phyloP scores from a whole-genome alignment of 176 grass and related monocot genomes.

The Aegilops tauschii region DNA sequence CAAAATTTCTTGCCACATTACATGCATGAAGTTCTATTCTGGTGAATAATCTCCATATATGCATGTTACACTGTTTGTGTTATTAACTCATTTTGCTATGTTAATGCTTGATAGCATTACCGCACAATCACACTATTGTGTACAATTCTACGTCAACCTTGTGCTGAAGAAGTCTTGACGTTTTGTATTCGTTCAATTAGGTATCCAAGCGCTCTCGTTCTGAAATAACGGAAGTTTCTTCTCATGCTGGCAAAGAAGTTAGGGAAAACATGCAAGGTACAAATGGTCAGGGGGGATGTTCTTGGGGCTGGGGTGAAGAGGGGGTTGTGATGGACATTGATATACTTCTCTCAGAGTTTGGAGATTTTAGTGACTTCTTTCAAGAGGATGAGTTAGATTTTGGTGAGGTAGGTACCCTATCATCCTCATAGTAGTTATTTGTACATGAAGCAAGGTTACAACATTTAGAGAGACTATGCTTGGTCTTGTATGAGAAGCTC shows the following conservation, averaged over 20 bases:
- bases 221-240: slow-evolving; percentile 53
- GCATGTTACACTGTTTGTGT: slow-evolving; percentile 1
- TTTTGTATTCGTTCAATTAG: slow-evolving; percentile 48
- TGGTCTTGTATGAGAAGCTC: slow-evolving; percentile 1
- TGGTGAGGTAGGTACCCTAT: slow-evolving; percentile 74
- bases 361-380: slow-evolving; percentile 95
- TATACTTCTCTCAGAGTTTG: slow-evolving; percentile 84
- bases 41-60: slow-evolving; percentile 30
- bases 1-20: slow-evolving; percentile 1
- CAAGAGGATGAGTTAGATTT: slow-evolving; percentile 70
- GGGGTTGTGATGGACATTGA: slow-evolving; percentile 73
- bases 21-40: slow-evolving; percentile 4
- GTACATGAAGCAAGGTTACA: background rate
- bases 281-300: slow-evolving; percentile 47
- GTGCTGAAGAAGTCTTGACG: slow-evolving; percentile 5
- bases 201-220: slow-evolving; percentile 61
- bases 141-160: background rate
- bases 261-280: slow-evolving; percentile 43
- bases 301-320: slow-evolving; percentile 82
- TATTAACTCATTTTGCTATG: background rate
- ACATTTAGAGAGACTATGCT: background rate
- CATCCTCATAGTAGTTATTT: slow-evolving; percentile 21
- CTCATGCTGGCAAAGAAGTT: slow-evolving; percentile 64
- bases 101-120: background rate
- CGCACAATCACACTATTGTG: background rate